Percentiles rank a stretch among this genome's conserved stretches.
Evolutionary conservation across 352 stramenopile genomes (phyloP).

Genomic region (Phytopythium ostracodes): DNA sequence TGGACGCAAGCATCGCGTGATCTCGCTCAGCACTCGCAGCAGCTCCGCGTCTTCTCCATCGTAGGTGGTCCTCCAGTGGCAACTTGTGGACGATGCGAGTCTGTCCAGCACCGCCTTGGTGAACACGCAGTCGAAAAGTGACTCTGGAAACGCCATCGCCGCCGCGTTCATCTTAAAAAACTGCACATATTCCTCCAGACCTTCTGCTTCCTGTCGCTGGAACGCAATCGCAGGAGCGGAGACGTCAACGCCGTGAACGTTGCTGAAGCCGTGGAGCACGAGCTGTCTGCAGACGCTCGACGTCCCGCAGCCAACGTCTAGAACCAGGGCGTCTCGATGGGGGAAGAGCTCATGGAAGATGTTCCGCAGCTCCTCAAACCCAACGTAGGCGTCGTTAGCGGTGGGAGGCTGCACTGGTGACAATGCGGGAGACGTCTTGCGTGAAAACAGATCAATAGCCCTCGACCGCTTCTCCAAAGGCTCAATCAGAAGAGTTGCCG

Average conservation of each 20-base stretch:
- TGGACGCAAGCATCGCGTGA: slow-evolving; percentile 3
- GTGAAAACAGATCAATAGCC: neutral
- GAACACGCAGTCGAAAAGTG: neutral
- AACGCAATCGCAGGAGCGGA: neutral
- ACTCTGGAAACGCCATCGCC: neutral
- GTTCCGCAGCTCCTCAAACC: neutral
- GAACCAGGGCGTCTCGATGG: slow-evolving; percentile 1
- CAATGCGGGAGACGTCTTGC: neutral
- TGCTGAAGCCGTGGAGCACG: slow-evolving; percentile 5
- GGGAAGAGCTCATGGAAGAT: slow-evolving; percentile 1
- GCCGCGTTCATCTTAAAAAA: slow-evolving; percentile 1
- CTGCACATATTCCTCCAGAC: neutral
- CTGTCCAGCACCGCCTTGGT: slow-evolving; percentile 4
- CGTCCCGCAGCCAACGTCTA: slow-evolving; percentile 7
- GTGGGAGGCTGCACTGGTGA: too few relatives aligned
- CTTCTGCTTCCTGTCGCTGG: neutral
- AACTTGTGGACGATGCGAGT: neutral
- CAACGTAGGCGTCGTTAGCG: neutral
- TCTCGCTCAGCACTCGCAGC: neutral
- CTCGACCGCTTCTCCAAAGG: neutral
- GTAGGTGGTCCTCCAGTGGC: neutral
- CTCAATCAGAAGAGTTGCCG: neutral
- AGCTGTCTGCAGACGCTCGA: slow-evolving; percentile 4
- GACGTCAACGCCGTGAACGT: slow-evolving; percentile 1
- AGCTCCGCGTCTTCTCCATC: neutral